phyloP scores from a whole-genome alignment of 352 stramenopile genomes.

The Phytophthora sp. region DNA sequence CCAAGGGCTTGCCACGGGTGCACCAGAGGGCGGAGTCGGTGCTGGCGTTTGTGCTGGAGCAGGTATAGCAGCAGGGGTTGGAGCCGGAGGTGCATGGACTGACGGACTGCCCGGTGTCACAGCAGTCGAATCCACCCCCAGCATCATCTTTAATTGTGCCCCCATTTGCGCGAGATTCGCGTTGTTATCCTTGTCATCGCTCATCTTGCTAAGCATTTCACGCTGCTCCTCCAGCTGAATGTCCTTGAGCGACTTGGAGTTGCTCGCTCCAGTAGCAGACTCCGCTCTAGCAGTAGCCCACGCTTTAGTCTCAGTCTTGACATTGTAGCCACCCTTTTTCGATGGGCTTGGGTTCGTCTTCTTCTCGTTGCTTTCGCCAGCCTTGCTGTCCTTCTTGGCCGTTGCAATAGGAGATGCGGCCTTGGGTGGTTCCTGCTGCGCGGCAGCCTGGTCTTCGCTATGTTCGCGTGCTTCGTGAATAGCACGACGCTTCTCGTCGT shows the following conservation, averaged over 20 bases:
- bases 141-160: conserved; percentile 89
- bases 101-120: conserved; percentile 19
- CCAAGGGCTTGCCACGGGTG: conserved; percentile 53
- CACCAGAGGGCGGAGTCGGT: conserved; percentile 22
- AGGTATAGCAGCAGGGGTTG: too few relatives aligned
- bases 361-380: conserved; percentile 34
- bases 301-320: conserved; percentile 37
- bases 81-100: conserved; percentile 1
- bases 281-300: conserved; percentile 46
- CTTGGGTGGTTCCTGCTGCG: conserved; percentile 18
- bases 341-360: conserved; percentile 28
- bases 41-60: conserved; percentile 17
- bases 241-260: conserved; percentile 71
- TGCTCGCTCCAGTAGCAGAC: conserved; percentile 13
- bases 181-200: conserved; percentile 34
- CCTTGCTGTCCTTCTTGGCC: conserved; percentile 17
- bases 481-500: conserved; percentile 51
- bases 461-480: conserved; percentile 20
- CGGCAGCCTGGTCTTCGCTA: not conserved
- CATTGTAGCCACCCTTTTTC: conserved; percentile 43
- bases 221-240: conserved; percentile 86
- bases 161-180: conserved; percentile 82
- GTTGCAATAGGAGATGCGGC: conserved; percentile 21
- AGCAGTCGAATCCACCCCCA: conserved; percentile 62
- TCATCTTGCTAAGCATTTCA: conserved; percentile 63